Evolutionary conservation across 495 filamentous ascomycete genomes (phyloP), one percentile per base, ranked within the genome.

Genomic region (Hyaloscypha bicolor): DNA sequence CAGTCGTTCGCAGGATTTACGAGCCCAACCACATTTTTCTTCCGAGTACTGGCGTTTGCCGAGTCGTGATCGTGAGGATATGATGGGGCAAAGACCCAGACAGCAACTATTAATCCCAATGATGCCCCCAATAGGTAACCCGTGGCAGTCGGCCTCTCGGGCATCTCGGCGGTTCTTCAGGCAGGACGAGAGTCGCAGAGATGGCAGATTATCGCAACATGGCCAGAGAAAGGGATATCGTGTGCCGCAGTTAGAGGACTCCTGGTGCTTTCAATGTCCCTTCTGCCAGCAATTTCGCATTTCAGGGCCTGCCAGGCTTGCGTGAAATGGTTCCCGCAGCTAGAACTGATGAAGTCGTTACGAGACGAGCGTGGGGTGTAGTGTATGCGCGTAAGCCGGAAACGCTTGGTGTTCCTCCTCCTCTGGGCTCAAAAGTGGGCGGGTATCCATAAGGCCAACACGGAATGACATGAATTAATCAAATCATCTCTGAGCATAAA

Each of bases 81-180:
- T 39, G 96, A 97, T 6, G 95, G 95, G 3, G 88, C 93, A 76
- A 99, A 98, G 67, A 98, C 94, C 75, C 98, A 99, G 74, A 99
- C 90, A 16, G 98, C 81, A 16, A 96, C 93, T 66, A 96, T 90
- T n/a, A 96, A 95, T 48, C 95, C 95, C 42, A 99, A 90, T 58
- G 93, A 97, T 31, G 95, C 96, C 60, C 93, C 95, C 32, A 94
- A 94, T 73, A 96, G 96, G 76, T 99, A 99, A 19, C 91, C 91
- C 69, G 91, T 91, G 66, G 97, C 91, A 14, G 91, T 93, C 35
- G 92, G 88, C 80, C 87, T 94, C 72, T 97, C 93, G 69, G 92
- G 92, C 93, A 97, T 97, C 69, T 74, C 82, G 74, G 58, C 32
- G 33, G 16, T 48, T 29, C 55, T 67, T 33, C 48, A 56, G 37